Evolutionary conservation across 2,329 filamentous ascomycete genomes (phyloP).

Genomic region (Neofusicoccum parvum): DNA sequence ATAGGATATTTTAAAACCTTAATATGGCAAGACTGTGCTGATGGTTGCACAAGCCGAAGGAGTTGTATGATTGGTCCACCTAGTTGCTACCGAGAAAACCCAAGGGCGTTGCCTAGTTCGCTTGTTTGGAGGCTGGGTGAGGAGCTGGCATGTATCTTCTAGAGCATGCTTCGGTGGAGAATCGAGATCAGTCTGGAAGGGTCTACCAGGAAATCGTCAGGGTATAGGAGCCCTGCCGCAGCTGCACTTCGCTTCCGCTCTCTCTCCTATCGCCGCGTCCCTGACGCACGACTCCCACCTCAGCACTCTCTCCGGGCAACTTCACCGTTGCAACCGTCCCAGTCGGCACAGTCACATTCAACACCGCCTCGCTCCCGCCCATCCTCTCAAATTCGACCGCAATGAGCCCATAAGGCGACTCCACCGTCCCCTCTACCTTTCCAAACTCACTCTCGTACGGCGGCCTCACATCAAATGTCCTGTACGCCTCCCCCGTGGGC

Average conservation of each 20-base stretch:
- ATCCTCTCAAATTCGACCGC: conserved; percentile 28
- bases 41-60: too few relatives aligned
- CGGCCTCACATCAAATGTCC: conserved; percentile 43
- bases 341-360: conserved; percentile 31
- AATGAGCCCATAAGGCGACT: conserved; percentile 45
- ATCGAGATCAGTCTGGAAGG: too few relatives aligned
- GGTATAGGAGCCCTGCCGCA: neutral
- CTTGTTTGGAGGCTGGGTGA: too few relatives aligned
- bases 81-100: too few relatives aligned
- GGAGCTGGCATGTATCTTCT: too few relatives aligned
- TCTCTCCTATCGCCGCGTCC: neutral
- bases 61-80: too few relatives aligned
- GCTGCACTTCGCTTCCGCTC: neutral
- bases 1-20: too few relatives aligned
- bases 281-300: neutral
- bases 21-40: too few relatives aligned
- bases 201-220: neutral
- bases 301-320: conserved; percentile 21
- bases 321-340: conserved; percentile 27
- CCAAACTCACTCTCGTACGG: conserved; percentile 46
- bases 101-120: too few relatives aligned
- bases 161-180: too few relatives aligned
- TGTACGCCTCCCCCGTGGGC: conserved; percentile 43
- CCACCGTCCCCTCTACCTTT: conserved; percentile 40
- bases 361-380: conserved; percentile 8